A percentile compares a stretch with the other conserved stretches of the same genome.
Conservation (phyloP, 1,284 basidiomycete species). For the Cutaneotrichosporon spelunceum region DNA sequence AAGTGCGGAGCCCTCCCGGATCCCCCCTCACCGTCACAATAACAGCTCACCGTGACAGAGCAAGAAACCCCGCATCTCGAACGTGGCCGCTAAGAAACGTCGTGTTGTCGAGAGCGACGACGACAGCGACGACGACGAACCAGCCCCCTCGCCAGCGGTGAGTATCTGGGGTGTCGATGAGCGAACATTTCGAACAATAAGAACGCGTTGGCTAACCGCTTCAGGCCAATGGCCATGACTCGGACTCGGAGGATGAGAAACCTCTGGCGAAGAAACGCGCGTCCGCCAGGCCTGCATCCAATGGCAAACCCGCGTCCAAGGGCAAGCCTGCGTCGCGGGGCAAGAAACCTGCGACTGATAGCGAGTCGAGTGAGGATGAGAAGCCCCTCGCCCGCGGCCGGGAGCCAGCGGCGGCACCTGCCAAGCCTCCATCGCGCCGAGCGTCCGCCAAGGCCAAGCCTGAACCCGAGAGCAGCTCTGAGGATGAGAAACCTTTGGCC, state of each 20-base stretch:
- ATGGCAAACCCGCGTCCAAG: slow-evolving; percentile 30
- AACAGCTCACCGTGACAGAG: slow-evolving; percentile 18
- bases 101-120: slow-evolving; percentile 41
- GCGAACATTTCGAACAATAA: slow-evolving; percentile 7
- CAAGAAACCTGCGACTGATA: slow-evolving; percentile 19
- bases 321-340: slow-evolving; percentile 49
- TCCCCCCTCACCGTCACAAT: neutral
- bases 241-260: slow-evolving; percentile 59
- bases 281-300: slow-evolving; percentile 55
- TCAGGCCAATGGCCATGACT: slow-evolving; percentile 18
- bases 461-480: slow-evolving; percentile 55
- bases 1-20: neutral
- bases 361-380: slow-evolving; percentile 22
- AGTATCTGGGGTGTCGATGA: slow-evolving; percentile 9
- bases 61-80: slow-evolving; percentile 30
- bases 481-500: slow-evolving; percentile 49
- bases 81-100: slow-evolving; percentile 34
- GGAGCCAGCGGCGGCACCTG: slow-evolving; percentile 9
- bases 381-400: slow-evolving; percentile 21
- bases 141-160: slow-evolving; percentile 25
- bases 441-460: slow-evolving; percentile 50
- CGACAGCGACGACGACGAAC: slow-evolving; percentile 26
- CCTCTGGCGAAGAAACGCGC: slow-evolving; percentile 58
- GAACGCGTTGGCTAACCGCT: neutral
- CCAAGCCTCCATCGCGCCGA: slow-evolving; percentile 21